These are phyloP conservation scores for Wakefieldia striispora DNA, from an alignment of 768 basidiomycete genomes.

Conservation along the genomic window DNA sequence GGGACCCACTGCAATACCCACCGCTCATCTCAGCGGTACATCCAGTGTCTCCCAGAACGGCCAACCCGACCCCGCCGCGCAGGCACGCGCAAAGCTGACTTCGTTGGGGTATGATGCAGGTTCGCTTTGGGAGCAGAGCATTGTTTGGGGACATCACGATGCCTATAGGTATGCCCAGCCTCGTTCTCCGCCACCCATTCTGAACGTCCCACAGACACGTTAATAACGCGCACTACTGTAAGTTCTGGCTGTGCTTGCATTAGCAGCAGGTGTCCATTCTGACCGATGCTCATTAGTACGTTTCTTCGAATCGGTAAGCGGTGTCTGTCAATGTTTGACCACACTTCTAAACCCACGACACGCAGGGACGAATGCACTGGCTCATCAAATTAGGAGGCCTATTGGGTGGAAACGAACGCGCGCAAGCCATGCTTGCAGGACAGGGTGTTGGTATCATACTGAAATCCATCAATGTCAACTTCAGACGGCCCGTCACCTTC, in stretches of 20 bases:
- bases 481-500: conserved; percentile 67
- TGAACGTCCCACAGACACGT: conserved; percentile 53
- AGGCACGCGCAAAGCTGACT: conserved; percentile 43
- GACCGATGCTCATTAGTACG: conserved; percentile 42
- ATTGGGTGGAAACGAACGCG: conserved; percentile 56
- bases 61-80: conserved; percentile 19
- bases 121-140: conserved; percentile 75
- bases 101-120: conserved; percentile 54
- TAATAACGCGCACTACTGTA: conserved; percentile 74
- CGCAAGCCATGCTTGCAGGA: conserved; percentile 56
- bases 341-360: neutral
- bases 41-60: neutral
- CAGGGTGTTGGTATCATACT: conserved; percentile 72
- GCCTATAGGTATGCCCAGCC: conserved; percentile 55
- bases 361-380: conserved; percentile 69
- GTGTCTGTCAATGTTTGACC: neutral
- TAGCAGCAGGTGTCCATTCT: neutral
- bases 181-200: neutral
- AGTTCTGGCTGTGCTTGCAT: conserved; percentile 7
- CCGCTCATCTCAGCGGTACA: neutral
- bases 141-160: conserved; percentile 82
- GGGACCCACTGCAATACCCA: conserved; percentile 3
- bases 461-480: conserved; percentile 67
- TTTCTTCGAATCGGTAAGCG: conserved; percentile 66
- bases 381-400: conserved; percentile 53